Evolutionary conservation across 2,329 filamentous ascomycete species (phyloP), one percentile per base, ranked within the genome.

Genomic region (Colletotrichum neosansevieriae): DNA sequence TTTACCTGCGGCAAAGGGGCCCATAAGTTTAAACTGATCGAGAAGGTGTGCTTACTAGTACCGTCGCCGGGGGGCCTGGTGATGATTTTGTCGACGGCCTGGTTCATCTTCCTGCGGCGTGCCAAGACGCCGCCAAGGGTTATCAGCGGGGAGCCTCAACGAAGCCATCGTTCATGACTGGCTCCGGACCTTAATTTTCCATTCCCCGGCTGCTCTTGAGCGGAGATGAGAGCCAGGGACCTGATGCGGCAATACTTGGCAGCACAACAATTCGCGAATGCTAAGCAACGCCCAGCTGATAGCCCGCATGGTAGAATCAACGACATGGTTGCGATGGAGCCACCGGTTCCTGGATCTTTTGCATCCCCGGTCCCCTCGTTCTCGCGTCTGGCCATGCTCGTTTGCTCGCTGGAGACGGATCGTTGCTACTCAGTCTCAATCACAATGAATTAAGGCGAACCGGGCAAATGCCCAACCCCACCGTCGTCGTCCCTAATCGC

Each of bases 171-270:
- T 38, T 47, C 38, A 19, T 13, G 13, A 69, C 66, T 69, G 66
- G 66, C 58, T 60, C 61, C 66, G 66, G 66, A 44, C 61, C 32
- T 36, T 54, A 56, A 60, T 69, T 60, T 44, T 66, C 66, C 66
- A 60, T 49, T 19, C 61, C 47, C 54, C 54, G 61, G 44, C 17
- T 47, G 50, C 49, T 29, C 47, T 59, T 59, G 40, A 49, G 34
- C 56, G 66, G 62, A 69, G 56, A 69, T 69, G 62, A 60, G 49
- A 3, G 9, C 21, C 19, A 40, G 36, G 66, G 66, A 47, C 13
- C n/a, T 36, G 19, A 56, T 65, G 54, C 47, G 9, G 60, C 47
- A 17, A 45, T 68, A 68, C 66, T 24, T 68, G 66, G 62, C 19
- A 24, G 3, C 6, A 19, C 24, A 68, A 68, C 66, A 68, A 56